phyloP scores from a whole-genome alignment of 352 stramenopile genomes.

The Phytophthora colocasiae region DNA sequence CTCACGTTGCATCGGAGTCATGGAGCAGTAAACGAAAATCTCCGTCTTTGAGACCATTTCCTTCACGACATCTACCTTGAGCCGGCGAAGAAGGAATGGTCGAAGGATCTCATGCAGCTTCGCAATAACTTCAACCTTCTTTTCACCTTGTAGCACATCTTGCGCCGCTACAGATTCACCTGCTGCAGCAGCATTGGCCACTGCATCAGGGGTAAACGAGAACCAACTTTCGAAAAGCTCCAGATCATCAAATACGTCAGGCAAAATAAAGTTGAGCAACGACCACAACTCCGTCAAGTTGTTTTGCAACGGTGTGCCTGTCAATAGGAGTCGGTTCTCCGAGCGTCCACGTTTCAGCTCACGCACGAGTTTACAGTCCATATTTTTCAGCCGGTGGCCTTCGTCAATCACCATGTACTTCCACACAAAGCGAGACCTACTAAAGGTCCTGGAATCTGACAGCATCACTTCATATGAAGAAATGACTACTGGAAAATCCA shows the following conservation, averaged over 20 bases:
- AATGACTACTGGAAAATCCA: slow-evolving; percentile 87
- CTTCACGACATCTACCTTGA: slow-evolving; percentile 95
- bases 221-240: slow-evolving; percentile 99
- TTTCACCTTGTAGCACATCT: slow-evolving; percentile 92
- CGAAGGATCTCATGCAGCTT: slow-evolving; percentile 98
- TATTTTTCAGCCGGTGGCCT: slow-evolving; percentile 98
- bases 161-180: slow-evolving; percentile 75
- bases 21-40: slow-evolving; percentile 97
- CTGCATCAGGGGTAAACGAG: slow-evolving; percentile 94
- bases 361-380: slow-evolving; percentile 94
- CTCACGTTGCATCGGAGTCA: slow-evolving; percentile 93
- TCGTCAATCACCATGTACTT: slow-evolving; percentile 99
- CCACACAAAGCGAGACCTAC: slow-evolving; percentile 71
- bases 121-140: slow-evolving; percentile 94
- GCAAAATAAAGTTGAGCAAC: slow-evolving; percentile 98
- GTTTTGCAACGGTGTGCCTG: slow-evolving; percentile 98
- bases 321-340: slow-evolving; percentile 95
- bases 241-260: slow-evolving; percentile 97
- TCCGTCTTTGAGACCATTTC: slow-evolving; percentile 98
- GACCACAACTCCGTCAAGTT: slow-evolving; percentile 98
- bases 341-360: slow-evolving; percentile 94
- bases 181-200: slow-evolving; percentile 41
- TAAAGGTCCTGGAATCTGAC: slow-evolving; percentile 72
- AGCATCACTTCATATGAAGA: slow-evolving; percentile 91
- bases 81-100: slow-evolving; percentile 95